Evolutionary conservation across 768 basidiomycete species (phyloP), one percentile per base, ranked within the genome.

Genomic region (Suillus variegatus): DNA sequence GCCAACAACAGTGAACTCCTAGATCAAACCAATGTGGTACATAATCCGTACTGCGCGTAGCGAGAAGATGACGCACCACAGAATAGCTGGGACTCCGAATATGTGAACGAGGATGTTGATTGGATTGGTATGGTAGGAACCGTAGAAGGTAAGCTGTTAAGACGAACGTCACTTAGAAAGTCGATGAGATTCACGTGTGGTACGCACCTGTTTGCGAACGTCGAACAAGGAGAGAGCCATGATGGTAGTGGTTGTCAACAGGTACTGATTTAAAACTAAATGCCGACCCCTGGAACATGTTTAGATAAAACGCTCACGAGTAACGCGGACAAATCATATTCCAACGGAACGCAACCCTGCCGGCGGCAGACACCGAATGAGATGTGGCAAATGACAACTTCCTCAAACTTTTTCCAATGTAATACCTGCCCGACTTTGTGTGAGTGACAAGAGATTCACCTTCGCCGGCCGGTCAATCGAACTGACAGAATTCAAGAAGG

Each of bases 61-160:
- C 65, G 69, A 55, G 60, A 60, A 56, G 43, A 14, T 3, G 62
- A 64, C 81, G 54, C 66, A 92, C 95, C 94, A 98, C 64, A 94
- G 74, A 66, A 97, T 83, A 65, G 91, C 73, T 8, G 95, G 95
- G 14, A 97, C 94, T 68, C 88, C 94, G 66, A 93, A 72, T 70
- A 95, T 81, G 76, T 99, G 97, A 67, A 98, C 93, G 63, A 84
- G 76, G 68, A 98, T 79, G 75, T 99, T 99, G 67, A 87, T 78
- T 35, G 86, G 86, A 75, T 97, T 90, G 18, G 87, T 82, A 77
- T 97, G 95, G 78, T 97, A 97, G 60, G 94, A 90, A 22, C 94
- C 94, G 75, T 98, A 98, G 82, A 97, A 97, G 32, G 89, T 82
- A 73, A 98, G 84, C 94, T 97, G 66, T 32, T 61, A 63, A 51